Evolutionary conservation across 2,329 filamentous ascomycete species (phyloP), one percentile per base, ranked within the genome.

Genomic region (Daldinia eschscholtzii): DNA sequence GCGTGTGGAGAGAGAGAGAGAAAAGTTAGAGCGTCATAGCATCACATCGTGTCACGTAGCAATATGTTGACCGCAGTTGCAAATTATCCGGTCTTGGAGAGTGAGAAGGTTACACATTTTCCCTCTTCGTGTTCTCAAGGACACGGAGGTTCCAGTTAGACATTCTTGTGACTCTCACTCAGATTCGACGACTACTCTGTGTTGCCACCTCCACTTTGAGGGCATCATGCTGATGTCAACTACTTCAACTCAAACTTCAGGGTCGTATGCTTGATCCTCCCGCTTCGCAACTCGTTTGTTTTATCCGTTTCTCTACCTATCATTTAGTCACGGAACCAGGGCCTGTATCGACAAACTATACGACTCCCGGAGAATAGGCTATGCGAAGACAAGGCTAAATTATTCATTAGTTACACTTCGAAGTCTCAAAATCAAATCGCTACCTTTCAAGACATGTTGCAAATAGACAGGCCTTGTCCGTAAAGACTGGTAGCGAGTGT

Each of bases 11-110:
- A 44, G 48, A 20, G 26, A 23, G 20, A 23, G 48, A 20, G 26
- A 23, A 2, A 23, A 4, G 35, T 2, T 12, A 39, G 20, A 50
- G 39, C 60, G 61, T 35, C 20, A 53, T 64, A 61, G 33, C 61
- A 65, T 64, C 39, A 39, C 57, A 65, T 64, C 39, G 44, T 62
- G 53, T 48, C 46, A 57, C 55, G 60, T 57, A 57, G 53, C 13
- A 41, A 56, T 63, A 57, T 61, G 67, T 64, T 64, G 53, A 59
- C 67, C 60, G 26, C 26, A 52, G 26, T 52, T 52, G 26, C 1
- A 52, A 33, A 52, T 52, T 52, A 33, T 52, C 46, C 26, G 46
- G 46, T 6, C 46, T 33, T 15, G 13, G 18, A 52, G 13, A 15
- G 26, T 18, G 3, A 52, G 26, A 52, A 52, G 46, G 46, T 52